Percentiles rank a stretch among this genome's conserved stretches.
phyloP scores from a whole-genome alignment of 2,329 filamentous ascomycete species.

The Xylaria sp. region DNA sequence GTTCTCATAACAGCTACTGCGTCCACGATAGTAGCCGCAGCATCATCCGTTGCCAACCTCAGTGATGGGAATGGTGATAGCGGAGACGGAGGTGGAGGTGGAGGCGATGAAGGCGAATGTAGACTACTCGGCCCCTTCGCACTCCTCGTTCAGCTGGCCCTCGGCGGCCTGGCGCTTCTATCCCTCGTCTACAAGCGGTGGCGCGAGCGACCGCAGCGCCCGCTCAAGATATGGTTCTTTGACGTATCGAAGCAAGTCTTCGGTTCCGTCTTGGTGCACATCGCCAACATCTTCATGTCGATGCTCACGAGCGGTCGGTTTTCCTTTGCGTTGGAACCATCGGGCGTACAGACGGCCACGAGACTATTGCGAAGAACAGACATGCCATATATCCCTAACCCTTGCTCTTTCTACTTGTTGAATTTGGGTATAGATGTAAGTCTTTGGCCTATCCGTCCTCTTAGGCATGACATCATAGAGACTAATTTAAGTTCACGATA shows the following conservation, averaged over 20 bases:
- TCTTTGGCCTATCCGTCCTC: slow-evolving; percentile 41
- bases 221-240: slow-evolving; percentile 97
- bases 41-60: slow-evolving; percentile 38
- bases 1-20: slow-evolving; percentile 40
- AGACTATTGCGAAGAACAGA: slow-evolving; percentile 55
- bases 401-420: slow-evolving; percentile 94
- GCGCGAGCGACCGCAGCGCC: slow-evolving; percentile 89
- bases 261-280: slow-evolving; percentile 88
- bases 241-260: slow-evolving; percentile 98
- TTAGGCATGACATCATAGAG: slow-evolving; percentile 17
- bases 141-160: slow-evolving; percentile 85
- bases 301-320: slow-evolving; percentile 93
- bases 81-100: slow-evolving; percentile 32
- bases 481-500: slow-evolving; percentile 11
- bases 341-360: slow-evolving; percentile 51
- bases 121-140: slow-evolving; percentile 90
- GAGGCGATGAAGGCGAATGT: slow-evolving; percentile 76
- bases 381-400: slow-evolving; percentile 79
- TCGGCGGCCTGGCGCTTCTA: slow-evolving; percentile 83
- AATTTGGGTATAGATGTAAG: slow-evolving; percentile 96
- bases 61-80: slow-evolving; percentile 51
- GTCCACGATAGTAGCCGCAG: slow-evolving; percentile 39
- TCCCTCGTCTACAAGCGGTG: slow-evolving; percentile 94
- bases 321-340: slow-evolving; percentile 67
- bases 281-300: slow-evolving; percentile 94